These are phyloP conservation scores for Mollisia scopiformis DNA, from an alignment of 2,329 filamentous ascomycete genomes.

Conservation along the genomic window DNA sequence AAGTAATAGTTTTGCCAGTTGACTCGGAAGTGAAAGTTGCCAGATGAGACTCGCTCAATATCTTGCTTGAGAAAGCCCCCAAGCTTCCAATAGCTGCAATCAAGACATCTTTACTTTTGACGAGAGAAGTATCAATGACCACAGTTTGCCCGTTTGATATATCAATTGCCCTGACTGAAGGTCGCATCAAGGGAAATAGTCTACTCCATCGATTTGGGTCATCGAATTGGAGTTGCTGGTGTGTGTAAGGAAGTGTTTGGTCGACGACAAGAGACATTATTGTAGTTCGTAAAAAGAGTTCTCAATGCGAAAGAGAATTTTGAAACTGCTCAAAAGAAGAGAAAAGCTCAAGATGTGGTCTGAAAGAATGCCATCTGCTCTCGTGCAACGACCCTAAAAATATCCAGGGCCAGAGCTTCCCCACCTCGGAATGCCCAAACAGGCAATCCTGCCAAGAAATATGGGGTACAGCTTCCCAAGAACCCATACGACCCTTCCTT, in stretches of 20 bases:
- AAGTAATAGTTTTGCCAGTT: conserved; percentile 4
- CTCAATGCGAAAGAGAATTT: background rate
- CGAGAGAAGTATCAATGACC: conserved; percentile 22
- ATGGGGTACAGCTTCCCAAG: conserved; percentile 16
- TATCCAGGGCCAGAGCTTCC: conserved; percentile 2
- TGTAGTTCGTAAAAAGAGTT: background rate
- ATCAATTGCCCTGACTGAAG: conserved; percentile 23
- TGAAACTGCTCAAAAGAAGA: background rate
- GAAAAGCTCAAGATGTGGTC: background rate
- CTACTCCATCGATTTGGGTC: conserved; percentile 28
- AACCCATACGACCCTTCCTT: background rate
- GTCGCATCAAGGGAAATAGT: conserved; percentile 31
- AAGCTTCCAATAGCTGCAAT: conserved; percentile 22
- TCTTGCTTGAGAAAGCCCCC: conserved; percentile 29
- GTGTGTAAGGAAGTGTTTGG: conserved; percentile 27
- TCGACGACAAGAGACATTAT: conserved; percentile 31
- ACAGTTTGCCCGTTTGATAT: conserved; percentile 15
- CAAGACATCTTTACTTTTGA: conserved; percentile 18
- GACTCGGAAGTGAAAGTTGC: conserved; percentile 21
- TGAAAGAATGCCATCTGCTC: background rate
- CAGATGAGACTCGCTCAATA: conserved; percentile 25
- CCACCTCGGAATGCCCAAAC: conserved; percentile 16
- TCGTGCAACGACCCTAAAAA: background rate
- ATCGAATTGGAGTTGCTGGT: conserved; percentile 23
- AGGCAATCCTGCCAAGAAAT: conserved; percentile 16